phyloP scores from a whole-genome alignment of 768 basidiomycete genomes.

The Rhizopogon salebrosus region DNA sequence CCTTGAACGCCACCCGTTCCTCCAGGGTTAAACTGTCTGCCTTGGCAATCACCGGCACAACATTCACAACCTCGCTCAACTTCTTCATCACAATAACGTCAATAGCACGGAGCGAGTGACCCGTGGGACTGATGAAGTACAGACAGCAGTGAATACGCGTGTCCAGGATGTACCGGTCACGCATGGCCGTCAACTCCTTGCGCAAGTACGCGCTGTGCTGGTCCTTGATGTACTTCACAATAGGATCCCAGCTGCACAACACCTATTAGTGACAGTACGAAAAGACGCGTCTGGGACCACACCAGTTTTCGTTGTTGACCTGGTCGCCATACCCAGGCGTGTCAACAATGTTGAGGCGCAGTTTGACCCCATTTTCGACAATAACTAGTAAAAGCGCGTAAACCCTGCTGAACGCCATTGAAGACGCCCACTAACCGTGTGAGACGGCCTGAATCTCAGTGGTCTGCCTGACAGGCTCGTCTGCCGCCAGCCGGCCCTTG shows the following conservation, averaged over 20 bases:
- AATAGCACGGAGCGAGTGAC: constrained; percentile 92
- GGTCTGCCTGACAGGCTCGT: constrained; percentile 90
- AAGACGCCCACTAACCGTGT: constrained; percentile 59
- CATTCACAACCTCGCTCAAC: constrained; percentile 97
- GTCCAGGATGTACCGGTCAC: constrained; percentile 97
- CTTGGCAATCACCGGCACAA: constrained; percentile 99
- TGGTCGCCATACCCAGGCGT: constrained; percentile 99
- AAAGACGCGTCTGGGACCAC: constrained; percentile 19
- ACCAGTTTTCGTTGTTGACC: constrained; percentile 99
- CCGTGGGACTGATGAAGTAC: constrained; percentile 99
- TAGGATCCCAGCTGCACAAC: constrained; percentile 88
- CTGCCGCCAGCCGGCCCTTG: constrained; percentile 85
- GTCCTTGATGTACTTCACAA: constrained; percentile 99
- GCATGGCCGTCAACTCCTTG: constrained; percentile 98
- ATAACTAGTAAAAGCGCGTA: constrained; percentile 56
- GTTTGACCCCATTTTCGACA: constrained; percentile 90
- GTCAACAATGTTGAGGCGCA: constrained; percentile 96
- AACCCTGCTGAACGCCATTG: constrained; percentile 2
- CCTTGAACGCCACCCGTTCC: constrained; percentile 90
- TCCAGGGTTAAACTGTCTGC: constrained; percentile 90
- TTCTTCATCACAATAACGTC: constrained; percentile 99
- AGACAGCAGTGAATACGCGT: constrained; percentile 97
- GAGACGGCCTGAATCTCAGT: constrained; percentile 95
- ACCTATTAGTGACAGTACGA: constrained; percentile 1
- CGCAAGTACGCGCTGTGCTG: constrained; percentile 98